These are phyloP conservation scores for Ceratocystis eucalypticola DNA, from an alignment of 2,329 filamentous ascomycete species.

Conservation along the genomic window DNA sequence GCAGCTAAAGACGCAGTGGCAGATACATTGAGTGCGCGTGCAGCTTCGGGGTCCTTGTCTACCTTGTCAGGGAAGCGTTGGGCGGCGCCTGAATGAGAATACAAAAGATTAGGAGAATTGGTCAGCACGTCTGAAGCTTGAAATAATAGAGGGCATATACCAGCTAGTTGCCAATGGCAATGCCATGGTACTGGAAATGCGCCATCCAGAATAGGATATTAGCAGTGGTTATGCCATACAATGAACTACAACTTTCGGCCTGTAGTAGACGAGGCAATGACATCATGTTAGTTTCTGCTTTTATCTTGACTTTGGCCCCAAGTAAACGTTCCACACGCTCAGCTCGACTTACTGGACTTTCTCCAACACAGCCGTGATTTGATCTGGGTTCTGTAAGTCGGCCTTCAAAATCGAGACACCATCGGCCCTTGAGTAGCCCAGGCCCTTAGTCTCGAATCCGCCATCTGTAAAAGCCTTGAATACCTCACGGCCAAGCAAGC, in stretches of 20 bases:
- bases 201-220: neutral
- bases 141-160: neutral
- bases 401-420: conserved; percentile 53
- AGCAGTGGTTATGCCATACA: conserved; percentile 39
- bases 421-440: conserved; percentile 59
- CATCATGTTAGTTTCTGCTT: neutral
- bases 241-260: conserved; percentile 67
- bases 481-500: conserved; percentile 69
- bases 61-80: conserved; percentile 82
- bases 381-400: conserved; percentile 34
- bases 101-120: conserved; percentile 8
- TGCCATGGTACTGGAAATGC: neutral
- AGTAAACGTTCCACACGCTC: neutral
- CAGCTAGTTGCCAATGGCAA: neutral
- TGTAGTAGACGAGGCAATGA: conserved; percentile 30
- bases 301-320: neutral
- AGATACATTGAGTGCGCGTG: conserved; percentile 58
- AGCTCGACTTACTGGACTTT: conserved; percentile 37
- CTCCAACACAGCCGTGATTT: conserved; percentile 39
- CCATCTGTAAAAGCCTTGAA: conserved; percentile 34
- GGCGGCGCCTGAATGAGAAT: conserved; percentile 50
- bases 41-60: conserved; percentile 62
- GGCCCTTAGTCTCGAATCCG: conserved; percentile 55
- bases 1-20: conserved; percentile 54
- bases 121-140: neutral